Evolutionary conservation across 768 basidiomycete genomes (phyloP).

Genomic region (Lactarius trivialis): DNA sequence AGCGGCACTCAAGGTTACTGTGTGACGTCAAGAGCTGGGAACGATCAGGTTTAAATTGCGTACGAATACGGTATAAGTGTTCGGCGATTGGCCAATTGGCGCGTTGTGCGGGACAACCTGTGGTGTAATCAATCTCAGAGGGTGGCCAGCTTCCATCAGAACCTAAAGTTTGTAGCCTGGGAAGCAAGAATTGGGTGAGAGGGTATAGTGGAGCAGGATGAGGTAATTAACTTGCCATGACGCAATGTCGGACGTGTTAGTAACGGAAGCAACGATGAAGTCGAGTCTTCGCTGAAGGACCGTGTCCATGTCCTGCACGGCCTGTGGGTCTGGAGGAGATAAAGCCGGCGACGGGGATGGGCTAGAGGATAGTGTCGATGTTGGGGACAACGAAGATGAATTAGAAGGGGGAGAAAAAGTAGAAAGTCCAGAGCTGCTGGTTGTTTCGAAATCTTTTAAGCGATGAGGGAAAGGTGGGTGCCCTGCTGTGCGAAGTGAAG

Average conservation of each 20-base stretch:
- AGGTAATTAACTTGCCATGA: conserved; percentile 7
- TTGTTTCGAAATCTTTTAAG: background rate
- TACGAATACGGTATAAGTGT: conserved; percentile 28
- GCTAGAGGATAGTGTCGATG: background rate
- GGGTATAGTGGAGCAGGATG: background rate
- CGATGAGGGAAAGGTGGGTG: background rate
- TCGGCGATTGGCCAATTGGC: conserved; percentile 33
- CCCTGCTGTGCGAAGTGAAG: too few species aligned
- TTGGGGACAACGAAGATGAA: background rate
- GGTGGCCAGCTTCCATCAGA: conserved; percentile 24
- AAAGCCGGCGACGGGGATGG: background rate
- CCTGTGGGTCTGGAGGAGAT: background rate
- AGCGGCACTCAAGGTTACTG: conserved; percentile 25
- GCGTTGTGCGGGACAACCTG: conserved; percentile 31
- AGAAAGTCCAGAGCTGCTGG: background rate
- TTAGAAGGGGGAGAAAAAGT: background rate
- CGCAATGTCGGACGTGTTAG: conserved; percentile 1
- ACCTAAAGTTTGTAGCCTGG: conserved; percentile 22
- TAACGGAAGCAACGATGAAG: conserved; percentile 12
- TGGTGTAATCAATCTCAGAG: conserved; percentile 28
- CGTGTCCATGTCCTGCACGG: conserved; percentile 16
- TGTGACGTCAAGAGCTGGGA: background rate
- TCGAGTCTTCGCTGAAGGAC: conserved; percentile 15
- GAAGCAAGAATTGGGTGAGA: background rate
- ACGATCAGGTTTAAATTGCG: background rate